Conservation (phyloP, 495 filamentous ascomycete species). For the Tuber brumale region DNA sequence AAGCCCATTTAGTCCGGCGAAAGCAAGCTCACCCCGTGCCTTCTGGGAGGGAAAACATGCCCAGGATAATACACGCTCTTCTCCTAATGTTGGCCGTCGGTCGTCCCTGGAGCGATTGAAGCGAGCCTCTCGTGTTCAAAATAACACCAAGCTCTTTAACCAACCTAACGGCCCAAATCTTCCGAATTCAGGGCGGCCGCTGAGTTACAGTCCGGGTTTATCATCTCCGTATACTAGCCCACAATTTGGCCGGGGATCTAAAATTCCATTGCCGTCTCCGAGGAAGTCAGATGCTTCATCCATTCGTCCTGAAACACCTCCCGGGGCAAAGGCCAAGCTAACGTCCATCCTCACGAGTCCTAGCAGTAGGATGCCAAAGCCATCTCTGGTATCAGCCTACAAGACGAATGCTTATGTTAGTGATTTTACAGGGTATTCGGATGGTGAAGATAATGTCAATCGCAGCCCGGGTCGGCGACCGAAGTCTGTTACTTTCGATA, state of each 20-base stretch:
- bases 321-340: conserved; percentile 49
- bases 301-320: conserved; percentile 34
- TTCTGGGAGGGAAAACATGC: conserved; percentile 35
- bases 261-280: conserved; percentile 30
- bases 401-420: conserved; percentile 60
- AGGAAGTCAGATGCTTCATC: conserved; percentile 22
- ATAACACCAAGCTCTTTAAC: conserved; percentile 88
- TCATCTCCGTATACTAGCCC: conserved; percentile 41
- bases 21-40: conserved; percentile 33
- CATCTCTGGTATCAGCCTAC: conserved; percentile 64
- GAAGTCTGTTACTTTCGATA: conserved; percentile 95
- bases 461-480: conserved; percentile 66
- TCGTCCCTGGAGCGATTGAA: conserved; percentile 90
- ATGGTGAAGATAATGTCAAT: conserved; percentile 65
- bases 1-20: conserved; percentile 23
- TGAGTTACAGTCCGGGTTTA: conserved; percentile 45
- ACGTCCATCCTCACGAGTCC: conserved; percentile 54
- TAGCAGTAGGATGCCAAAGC: conserved; percentile 76
- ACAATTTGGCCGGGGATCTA: conserved; percentile 53
- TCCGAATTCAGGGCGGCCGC: conserved; percentile 67
- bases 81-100: conserved; percentile 64
- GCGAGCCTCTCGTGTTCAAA: conserved; percentile 88
- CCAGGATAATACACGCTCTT: conserved; percentile 41
- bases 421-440: conserved; percentile 63
- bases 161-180: conserved; percentile 81